Evolutionary conservation across 345 rosid genomes (phyloP).

Genomic region (Eutrema heterophyllum): DNA sequence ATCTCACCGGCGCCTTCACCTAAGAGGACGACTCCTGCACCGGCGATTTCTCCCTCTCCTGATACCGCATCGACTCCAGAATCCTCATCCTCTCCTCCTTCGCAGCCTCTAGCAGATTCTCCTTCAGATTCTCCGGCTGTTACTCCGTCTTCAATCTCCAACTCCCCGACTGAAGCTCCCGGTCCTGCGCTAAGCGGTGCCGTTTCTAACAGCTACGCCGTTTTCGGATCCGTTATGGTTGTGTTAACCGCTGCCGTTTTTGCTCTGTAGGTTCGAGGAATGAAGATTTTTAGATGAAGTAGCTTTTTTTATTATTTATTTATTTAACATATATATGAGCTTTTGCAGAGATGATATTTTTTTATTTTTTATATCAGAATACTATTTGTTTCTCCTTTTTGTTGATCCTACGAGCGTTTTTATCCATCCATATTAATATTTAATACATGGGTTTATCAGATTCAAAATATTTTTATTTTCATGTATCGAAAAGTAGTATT

Average conservation of each 20-base stretch:
- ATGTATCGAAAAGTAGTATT: neutral
- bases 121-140: conserved; percentile 13
- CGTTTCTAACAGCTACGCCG: conserved; percentile 23
- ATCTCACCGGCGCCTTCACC: conserved; percentile 27
- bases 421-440: conserved; percentile 8
- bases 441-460: conserved; percentile 7
- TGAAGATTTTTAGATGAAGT: neutral
- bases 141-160: conserved; percentile 15
- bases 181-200: conserved; percentile 26
- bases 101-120: conserved; percentile 21
- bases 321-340: conserved; percentile 8
- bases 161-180: conserved; percentile 36
- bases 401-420: neutral
- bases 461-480: neutral
- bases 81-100: conserved; percentile 24
- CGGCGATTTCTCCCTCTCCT: conserved; percentile 27
- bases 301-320: conserved; percentile 10
- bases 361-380: neutral
- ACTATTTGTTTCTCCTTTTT: neutral
- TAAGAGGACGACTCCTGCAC: neutral
- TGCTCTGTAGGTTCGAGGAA: conserved; percentile 11
- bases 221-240: conserved; percentile 28
- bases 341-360: neutral
- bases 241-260: conserved; percentile 35
- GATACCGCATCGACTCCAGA: conserved; percentile 21